phyloP scores from a whole-genome alignment of 2,329 filamentous ascomycete genomes.

The Verticillium albo-atrum region DNA sequence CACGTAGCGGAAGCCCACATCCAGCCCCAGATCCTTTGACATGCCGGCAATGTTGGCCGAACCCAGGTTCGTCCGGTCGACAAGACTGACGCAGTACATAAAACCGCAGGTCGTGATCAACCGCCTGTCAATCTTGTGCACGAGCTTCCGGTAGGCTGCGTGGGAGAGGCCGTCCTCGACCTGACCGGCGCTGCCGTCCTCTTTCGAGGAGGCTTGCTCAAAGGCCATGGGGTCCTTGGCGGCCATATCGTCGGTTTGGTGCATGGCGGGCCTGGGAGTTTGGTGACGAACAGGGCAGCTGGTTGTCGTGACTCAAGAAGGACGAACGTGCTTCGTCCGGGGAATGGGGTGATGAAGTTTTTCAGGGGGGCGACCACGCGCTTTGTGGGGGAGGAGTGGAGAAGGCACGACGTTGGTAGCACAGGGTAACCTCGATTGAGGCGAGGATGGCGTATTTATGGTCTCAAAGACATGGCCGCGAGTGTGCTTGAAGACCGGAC shows the following conservation, averaged over 20 bases:
- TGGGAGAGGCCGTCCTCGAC: not conserved
- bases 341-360: not conserved
- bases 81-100: conserved; percentile 15
- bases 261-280: not conserved
- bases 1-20: conserved; percentile 11
- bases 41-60: conserved; percentile 14
- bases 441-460: not conserved
- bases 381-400: not conserved
- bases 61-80: conserved; percentile 12
- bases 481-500: not conserved
- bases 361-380: not conserved
- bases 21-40: conserved; percentile 7
- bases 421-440: not conserved
- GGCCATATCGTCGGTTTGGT: not conserved
- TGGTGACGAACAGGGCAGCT: not conserved
- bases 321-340: not conserved
- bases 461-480: not conserved
- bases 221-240: not conserved
- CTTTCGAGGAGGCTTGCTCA: not conserved
- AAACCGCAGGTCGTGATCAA: conserved; percentile 1
- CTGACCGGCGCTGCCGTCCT: not conserved
- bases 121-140: conserved; percentile 2
- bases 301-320: not conserved
- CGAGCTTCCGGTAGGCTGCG: not conserved
- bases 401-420: not conserved